A percentile compares a stretch with the other conserved stretches of the same genome.
These are phyloP conservation scores for Teunomyces panamensis DNA, from an alignment of 805 yeast genomes.

Conservation along the genomic window DNA sequence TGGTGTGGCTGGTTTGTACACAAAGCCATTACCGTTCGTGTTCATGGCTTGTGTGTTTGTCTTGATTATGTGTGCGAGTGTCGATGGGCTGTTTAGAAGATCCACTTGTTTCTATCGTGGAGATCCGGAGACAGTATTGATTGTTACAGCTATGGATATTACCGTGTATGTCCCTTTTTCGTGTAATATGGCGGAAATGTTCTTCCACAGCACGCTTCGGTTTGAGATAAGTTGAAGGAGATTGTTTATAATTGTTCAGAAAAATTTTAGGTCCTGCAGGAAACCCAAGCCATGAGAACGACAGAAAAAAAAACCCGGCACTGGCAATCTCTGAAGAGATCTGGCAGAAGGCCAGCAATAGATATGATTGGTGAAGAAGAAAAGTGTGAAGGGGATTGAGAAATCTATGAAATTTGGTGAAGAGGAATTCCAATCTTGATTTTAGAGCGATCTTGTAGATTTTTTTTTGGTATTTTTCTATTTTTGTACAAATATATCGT, in stretches of 20 bases:
- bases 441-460: too few relatives aligned
- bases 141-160: neutral
- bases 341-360: neutral
- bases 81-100: neutral
- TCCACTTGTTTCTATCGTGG: neutral
- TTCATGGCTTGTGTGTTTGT: neutral
- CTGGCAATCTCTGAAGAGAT: neutral
- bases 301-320: neutral
- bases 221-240: neutral
- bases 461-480: too few relatives aligned
- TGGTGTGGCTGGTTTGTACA: slow-evolving; percentile 2
- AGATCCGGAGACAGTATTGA: neutral
- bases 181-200: neutral
- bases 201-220: neutral
- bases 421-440: too few relatives aligned
- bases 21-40: slow-evolving; percentile 1
- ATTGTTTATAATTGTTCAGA: neutral
- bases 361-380: neutral
- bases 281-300: neutral
- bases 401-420: too few relatives aligned
- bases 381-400: too few relatives aligned
- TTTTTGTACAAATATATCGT: too few relatives aligned
- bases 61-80: neutral
- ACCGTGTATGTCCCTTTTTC: neutral
- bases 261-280: slow-evolving; percentile 2